Base-by-base conservation (phyloP, 208 protist genomes). In the Leishmania martiniquensis region DNA sequence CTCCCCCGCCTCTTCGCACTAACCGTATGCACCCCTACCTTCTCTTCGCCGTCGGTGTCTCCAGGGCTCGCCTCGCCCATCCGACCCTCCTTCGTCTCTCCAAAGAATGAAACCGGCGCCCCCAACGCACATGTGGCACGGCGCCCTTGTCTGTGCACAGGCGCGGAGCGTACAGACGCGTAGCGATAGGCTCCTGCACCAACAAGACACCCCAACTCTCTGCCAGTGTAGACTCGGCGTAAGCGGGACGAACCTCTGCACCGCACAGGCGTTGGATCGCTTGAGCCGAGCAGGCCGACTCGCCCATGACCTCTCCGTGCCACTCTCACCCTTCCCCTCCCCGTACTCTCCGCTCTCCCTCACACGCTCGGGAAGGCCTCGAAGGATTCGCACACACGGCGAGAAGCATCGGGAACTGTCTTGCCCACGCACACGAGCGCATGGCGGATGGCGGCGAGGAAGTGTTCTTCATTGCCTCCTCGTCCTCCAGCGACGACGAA, bases 401-500 rank as follows among this genome's bases (percentile, higher is more conserved):
- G 15, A 51, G 25, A 17, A 69, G 22, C 42, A 49, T 51, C 12
- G 6, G 42, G 49, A 49, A 32, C 65, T 6, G 37, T 15, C 68
- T 44, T 44, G 29, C 68, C 25, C 68, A 55, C 25, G 22, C 49
- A 42, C 49, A 51, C 4, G 44, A 7, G 1, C 68, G 44, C 22
- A 74, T 74, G 70, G 70, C 70, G 5, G 34, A 74, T 44, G 49
- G 45, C 47, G 22, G 9, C 12, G 34, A 74, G 17, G 52, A 51
- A 34, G 70, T 74, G 34, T 74, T 62, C 52, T 74, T 74, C 52
- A 45, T 74, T 52, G 70, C 70, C 45, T 74, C 70, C 49, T 60
- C 70, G 22, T 74, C 70, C 70, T 74, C 49, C 34, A 51, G 37
- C 44, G 52, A 60, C 37, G 52, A 74, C 22, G 70, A 22, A 10